Percentiles rank a stretch among this genome's conserved stretches.
These are phyloP conservation scores for Rhamnella rubrinervis DNA, from an alignment of 331 rosid genomes.

Conservation along the genomic window DNA sequence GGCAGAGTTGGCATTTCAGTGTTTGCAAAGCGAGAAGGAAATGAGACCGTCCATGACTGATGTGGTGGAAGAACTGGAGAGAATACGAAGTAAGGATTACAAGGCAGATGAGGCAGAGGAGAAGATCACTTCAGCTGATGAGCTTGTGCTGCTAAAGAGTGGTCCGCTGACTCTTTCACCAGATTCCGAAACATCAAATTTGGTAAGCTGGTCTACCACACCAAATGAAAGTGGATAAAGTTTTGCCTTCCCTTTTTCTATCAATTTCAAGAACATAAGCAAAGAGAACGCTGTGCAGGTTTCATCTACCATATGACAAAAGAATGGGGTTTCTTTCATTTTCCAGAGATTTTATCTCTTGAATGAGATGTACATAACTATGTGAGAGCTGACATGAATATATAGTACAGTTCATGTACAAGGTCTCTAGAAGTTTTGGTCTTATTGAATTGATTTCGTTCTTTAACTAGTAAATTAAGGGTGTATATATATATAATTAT, in stretches of 20 bases:
- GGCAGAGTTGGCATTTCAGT: constrained; percentile 82
- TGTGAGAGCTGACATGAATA: constrained; percentile 10
- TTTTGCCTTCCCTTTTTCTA: not conserved
- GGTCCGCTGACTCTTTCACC: constrained; percentile 53
- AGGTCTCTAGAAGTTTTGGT: not conserved
- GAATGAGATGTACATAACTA: constrained; percentile 33
- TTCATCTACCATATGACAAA: constrained; percentile 7
- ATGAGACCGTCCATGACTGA: constrained; percentile 71
- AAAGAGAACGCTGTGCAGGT: constrained; percentile 3
- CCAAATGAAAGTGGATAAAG: constrained; percentile 49
- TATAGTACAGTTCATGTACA: constrained; percentile 19
- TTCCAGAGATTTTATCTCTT: constrained; percentile 5
- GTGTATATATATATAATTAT: not conserved
- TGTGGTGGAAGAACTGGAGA: constrained; percentile 42
- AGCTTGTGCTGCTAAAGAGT: constrained; percentile 44
- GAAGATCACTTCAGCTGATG: constrained; percentile 43
- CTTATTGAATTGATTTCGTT: not conserved
- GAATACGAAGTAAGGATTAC: constrained; percentile 45
- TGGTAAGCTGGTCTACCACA: constrained; percentile 38
- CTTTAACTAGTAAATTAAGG: not conserved
- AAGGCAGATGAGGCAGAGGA: constrained; percentile 42
- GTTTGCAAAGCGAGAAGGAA: constrained; percentile 65
- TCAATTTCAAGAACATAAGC: constrained; percentile 6
- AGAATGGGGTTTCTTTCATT: constrained; percentile 13
- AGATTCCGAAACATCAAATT: constrained; percentile 33